A percentile compares a stretch with the other conserved stretches of the same genome.
Evolutionary conservation across 2,329 filamentous ascomycete species (phyloP).

Genomic region (Fusarium tupiense): DNA sequence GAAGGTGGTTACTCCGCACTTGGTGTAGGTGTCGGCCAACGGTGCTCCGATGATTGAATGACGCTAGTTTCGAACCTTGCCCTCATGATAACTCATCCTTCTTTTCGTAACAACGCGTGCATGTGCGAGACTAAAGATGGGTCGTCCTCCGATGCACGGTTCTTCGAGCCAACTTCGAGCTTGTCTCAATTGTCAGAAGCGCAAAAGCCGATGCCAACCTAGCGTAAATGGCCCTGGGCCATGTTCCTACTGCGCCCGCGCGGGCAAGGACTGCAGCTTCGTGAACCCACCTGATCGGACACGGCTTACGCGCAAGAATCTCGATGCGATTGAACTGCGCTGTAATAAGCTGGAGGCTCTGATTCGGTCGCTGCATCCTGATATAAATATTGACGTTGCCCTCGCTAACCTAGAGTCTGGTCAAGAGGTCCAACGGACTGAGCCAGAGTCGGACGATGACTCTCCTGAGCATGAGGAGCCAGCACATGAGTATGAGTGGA

Average conservation of each 20-base stretch:
- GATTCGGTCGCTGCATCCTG: neutral
- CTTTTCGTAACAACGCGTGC: neutral
- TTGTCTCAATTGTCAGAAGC: neutral
- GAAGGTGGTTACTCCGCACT: neutral
- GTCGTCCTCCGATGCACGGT: neutral
- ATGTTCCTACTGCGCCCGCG: neutral
- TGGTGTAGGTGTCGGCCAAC: neutral
- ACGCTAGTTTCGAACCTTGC: neutral
- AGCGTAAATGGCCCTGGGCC: neutral
- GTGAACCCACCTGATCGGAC: neutral
- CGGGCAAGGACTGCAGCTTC: neutral
- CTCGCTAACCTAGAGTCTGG: neutral
- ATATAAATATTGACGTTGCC: neutral
- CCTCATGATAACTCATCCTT: neutral
- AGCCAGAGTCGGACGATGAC: neutral
- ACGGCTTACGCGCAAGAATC: neutral
- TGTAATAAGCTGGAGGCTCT: neutral
- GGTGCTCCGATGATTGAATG: neutral
- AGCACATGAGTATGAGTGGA: neutral
- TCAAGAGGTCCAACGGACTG: neutral
- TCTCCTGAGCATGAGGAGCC: neutral
- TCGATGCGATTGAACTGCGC: neutral
- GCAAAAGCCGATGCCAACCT: neutral
- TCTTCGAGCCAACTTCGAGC: neutral
- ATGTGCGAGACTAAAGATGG: neutral